Base-by-base conservation (phyloP, 2,329 filamentous ascomycete genomes). In the Lasiodiplodia sp. region DNA sequence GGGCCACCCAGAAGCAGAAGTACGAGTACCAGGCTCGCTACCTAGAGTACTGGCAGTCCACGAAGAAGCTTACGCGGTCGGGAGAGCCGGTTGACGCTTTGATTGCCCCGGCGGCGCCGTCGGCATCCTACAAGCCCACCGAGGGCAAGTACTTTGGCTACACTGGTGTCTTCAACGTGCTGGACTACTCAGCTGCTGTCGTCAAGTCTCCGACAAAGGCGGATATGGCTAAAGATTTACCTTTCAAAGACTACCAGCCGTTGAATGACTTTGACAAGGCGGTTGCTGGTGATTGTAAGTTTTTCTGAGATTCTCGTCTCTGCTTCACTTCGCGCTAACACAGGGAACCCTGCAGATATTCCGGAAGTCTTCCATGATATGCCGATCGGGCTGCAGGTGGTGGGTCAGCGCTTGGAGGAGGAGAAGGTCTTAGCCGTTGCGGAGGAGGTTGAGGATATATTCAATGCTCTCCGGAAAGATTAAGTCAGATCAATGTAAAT, bases 121-220 rank as follows among this genome's bases (percentile, higher is more conserved):
- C 76, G 62, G 76, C 80, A 0, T 79, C 66, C 10, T 47, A 82
- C 0, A 78, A 83, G 53, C 84, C 81, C 0, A 79, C 79, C 11
- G 81, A 82, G 66, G 88, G 82, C 72, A 80, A 79, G 16, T 81
- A 84, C 71, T 78, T 82, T 67, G 83, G 80, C 56, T 86, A 85
- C 69, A 79, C 78, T 0, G 71, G 72, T 0, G 82, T 72, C 69
- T 80, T 88, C 57, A 90, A 89, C 71, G 64, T 87, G n/a, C 71
- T 89, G 23, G 87, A 89, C 72, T 89, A 89, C 69, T 86, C 83
- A 1, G 79, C 79, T 31, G 82, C 84, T 0, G 81, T 85, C 1
- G 79, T 90, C 16, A 88, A 87, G 0, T 85, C 89, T 0, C 84
- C 89, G 1, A 88, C 86, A 0, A 82, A 76, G 52, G 86, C 83